Base-by-base conservation (phyloP, 352 stramenopile species). In the Phytopythium mirpurense region DNA sequence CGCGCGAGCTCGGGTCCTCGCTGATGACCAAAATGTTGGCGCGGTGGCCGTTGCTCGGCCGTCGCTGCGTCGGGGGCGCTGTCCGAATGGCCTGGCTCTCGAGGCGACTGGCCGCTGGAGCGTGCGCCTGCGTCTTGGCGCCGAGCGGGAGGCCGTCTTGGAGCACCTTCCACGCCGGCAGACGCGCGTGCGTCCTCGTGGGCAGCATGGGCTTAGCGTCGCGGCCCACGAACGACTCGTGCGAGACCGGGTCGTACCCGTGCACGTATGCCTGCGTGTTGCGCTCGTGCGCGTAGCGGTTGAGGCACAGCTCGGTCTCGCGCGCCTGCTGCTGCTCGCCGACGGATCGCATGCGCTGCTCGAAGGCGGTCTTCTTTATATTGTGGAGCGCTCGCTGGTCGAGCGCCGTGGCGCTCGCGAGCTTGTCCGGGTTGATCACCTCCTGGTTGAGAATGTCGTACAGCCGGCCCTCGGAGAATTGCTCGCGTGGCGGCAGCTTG, bases 361-460 rank as follows among this genome's bases (percentile, higher is more conserved):
- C 77, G 32, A 72, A 78, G 3, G 64, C 71, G 14, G 67, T 75
- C 51, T 86, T 75, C 55, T 87, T 66, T 11, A 87, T 85, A 46
- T 79, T 78, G 51, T 87, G 79, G 43, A 86, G 68, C 26, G 70
- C 54, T 4, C 74, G 63, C 38, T 75, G 62, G 15, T 72, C 72
- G 12, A 74, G 67, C 26, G 78, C 72, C 12, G 66, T 68, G 51
- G 73, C 70, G 2, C 51, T 62, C 2, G 49, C 24, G 24, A 85
- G 60, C 46, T 83, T 80, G 2, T 61, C 54, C 0, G 64, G n/a
- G 32, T 84, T 84, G 40, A 87, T 67, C 29, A 89, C 62, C 7
- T 54, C 51, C 44, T 92, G 81, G 38, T 83, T 90, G 27, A 94
- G 52, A 32, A 94, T 89, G 31, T 94, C 85, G 65, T 90, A 92